Evolutionary conservation across 176 grass and related monocot genomes (phyloP), one percentile per base, ranked within the genome.

Genomic region (Carex pumila): DNA sequence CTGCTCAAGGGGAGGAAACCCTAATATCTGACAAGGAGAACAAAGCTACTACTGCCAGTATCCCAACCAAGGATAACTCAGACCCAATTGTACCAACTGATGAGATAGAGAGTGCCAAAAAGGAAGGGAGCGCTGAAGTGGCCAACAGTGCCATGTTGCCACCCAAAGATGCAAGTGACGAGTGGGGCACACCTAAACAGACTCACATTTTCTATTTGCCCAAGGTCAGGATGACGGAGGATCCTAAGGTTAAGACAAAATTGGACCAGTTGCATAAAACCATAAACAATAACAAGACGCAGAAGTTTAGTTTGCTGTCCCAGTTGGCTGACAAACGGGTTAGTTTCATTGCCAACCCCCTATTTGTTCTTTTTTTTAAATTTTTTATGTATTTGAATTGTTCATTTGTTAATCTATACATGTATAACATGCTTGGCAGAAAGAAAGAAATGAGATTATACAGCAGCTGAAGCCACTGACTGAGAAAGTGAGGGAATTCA

Each of bases 171-270:
- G 96, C 78, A 11, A 73, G 77, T 79, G 96, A 95, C n/a, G 93
- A 99, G 56, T 99, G 96, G 96, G 91, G 90, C 77, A 85, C 88
- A 77, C 86, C 91, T 62, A 90, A 90, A 84, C 85, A 95, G 87
- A 89, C 84, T 62, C 31, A 95, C 68, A 60, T 53, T 7, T 99
- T 91, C 62, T 99, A 87, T 88, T 90, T 99, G 17, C 54, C 87
- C 68, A 99, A 87, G 79, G 34, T 89, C 81, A 91, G 96, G 83
- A 87, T 89, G 19, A 80, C 86, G 29, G 96, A 99, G 71, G 96
- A 99, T 82, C 91, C 96, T 70, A 93, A 95, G 84, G 85, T 95
- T 74, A 93, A 85, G 84, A 79, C 83, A 59, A 99, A 95, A 90
- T 80, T 99, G 3, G 96, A 99, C 52, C 88, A 82, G 79, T 84